These are phyloP conservation scores for Cystofilobasidium macerans DNA, from an alignment of 768 basidiomycete genomes.

Conservation along the genomic window DNA sequence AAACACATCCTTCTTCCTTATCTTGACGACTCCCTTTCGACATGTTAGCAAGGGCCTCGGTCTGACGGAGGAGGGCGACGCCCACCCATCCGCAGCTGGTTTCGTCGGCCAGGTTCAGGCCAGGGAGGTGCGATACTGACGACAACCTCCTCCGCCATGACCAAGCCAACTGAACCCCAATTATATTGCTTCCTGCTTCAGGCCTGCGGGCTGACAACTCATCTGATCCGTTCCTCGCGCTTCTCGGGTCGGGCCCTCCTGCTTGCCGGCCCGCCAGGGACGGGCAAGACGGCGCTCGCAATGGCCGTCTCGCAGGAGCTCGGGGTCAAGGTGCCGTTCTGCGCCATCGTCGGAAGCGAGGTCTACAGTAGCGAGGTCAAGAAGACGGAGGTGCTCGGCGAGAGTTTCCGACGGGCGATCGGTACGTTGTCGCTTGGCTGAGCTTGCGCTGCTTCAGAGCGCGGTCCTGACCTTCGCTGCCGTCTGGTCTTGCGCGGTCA, in stretches of 20 bases:
- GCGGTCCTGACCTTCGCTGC: constrained; percentile 44
- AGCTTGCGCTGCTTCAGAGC: too few species aligned
- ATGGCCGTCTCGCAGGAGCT: constrained; percentile 92
- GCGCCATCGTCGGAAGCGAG: constrained; percentile 96
- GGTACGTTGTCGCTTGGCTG: constrained; percentile 54
- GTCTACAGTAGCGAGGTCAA: constrained; percentile 96
- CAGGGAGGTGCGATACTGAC: constrained; percentile 32
- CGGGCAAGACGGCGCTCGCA: constrained; percentile 94
- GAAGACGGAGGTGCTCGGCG: constrained; percentile 95
- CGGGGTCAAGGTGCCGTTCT: constrained; percentile 89
- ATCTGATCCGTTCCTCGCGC: constrained; percentile 78
- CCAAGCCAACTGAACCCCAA: too few species aligned
- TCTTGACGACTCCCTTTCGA: too few species aligned
- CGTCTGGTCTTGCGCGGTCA: background rate
- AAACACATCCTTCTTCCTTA: too few species aligned
- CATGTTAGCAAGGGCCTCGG: constrained; percentile 80
- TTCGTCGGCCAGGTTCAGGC: constrained; percentile 85
- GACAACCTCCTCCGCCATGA: too few species aligned
- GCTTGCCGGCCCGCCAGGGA: constrained; percentile 89
- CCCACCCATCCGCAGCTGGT: constrained; percentile 60
- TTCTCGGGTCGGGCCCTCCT: constrained; percentile 88
- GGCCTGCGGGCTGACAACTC: constrained; percentile 85
- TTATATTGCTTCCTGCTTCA: constrained; percentile 36
- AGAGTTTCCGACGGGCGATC: constrained; percentile 87
- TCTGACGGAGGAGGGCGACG: constrained; percentile 69